Percentiles rank a stretch among this genome's conserved stretches.
phyloP scores from a whole-genome alignment of 306 rosid species.

The Pyrus communis region DNA sequence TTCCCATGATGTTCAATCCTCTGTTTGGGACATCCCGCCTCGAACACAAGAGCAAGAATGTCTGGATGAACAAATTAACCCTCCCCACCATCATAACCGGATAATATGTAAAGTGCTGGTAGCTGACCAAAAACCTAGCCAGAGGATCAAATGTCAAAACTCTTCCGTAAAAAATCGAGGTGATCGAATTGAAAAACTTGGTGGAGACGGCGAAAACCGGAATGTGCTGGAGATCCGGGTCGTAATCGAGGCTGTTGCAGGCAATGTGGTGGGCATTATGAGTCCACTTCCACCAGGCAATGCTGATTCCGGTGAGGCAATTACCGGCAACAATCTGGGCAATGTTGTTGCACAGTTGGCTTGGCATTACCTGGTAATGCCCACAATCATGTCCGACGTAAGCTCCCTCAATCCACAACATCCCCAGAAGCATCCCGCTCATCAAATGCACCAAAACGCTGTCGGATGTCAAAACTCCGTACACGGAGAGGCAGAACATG shows the following conservation, averaged over 20 bases:
- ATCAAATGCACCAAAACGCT: conserved; percentile 26
- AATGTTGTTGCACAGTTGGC: conserved; percentile 10
- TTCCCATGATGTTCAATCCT: conserved; percentile 23
- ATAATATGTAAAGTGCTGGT: conserved; percentile 32
- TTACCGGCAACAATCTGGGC: conserved; percentile 30
- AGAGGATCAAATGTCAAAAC: conserved; percentile 17
- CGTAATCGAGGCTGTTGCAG: conserved; percentile 33
- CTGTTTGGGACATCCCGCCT: conserved; percentile 14
- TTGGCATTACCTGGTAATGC: conserved; percentile 26
- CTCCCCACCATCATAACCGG: conserved; percentile 33
- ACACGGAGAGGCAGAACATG: conserved; percentile 10
- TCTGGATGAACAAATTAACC: conserved; percentile 28
- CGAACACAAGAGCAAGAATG: conserved; percentile 23
- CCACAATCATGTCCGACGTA: conserved; percentile 38
- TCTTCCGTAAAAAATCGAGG: conserved; percentile 28
- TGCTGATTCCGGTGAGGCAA: conserved; percentile 33
- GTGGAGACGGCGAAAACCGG: conserved; percentile 31
- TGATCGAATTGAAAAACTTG: conserved; percentile 3
- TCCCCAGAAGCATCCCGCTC: conserved; percentile 22
- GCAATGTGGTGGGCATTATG: conserved; percentile 39
- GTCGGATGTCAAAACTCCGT: conserved; percentile 30
- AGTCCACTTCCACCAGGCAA: conserved; percentile 50
- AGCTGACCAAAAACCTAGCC: conserved; percentile 26
- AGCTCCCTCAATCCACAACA: conserved; percentile 27
- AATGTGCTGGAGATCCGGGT: conserved; percentile 37